Evolutionary conservation across 2,329 filamentous ascomycete genomes (phyloP), one percentile per base, ranked within the genome.

Genomic region (Lachnellula cervina): DNA sequence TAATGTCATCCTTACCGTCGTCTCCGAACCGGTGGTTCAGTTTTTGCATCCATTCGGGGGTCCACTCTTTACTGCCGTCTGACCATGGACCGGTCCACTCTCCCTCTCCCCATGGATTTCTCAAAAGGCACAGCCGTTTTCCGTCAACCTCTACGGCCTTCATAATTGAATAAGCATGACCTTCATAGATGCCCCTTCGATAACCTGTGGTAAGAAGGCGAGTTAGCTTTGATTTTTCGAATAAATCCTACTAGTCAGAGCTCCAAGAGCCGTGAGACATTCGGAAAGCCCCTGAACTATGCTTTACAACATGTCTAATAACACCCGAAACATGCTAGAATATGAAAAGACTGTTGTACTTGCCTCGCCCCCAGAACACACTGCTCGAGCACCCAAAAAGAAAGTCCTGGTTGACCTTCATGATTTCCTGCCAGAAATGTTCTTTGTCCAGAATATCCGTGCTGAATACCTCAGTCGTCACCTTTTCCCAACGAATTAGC

Each of bases 381-480:
- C 62, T 59, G 0, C 80, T 81, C 0, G 76, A 79, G 62, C 84
- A 87, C 11, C 85, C 86, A 63, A 90, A 90, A 5, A 90, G 73
- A 64, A 94, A 95, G 50, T 90, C 86, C 53, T 90, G 74, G 68
- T 95, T 94, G 56, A 91, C 89, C 59, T 87, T 84, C 71, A 86
- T 82, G 23, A 96, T 79, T 68, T 94, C 88, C 38, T 93, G 82
- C 91, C 90, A 96, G 68, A 96, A 95, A 21, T 83, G 80, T 50
- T 96, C 86, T 56, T 87, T 87, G 66, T 94, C 86, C 3, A 90
- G 77, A 37, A 91, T 88, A 64, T 90, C 86, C 0, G 82, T 82
- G 1, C 83, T 81, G 45, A 87, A 79, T 11, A 90, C 71, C 66
- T 88, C 83, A 0, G 83, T 86, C 0, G 86, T 88, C 13, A 90